Evolutionary conservation across 73 alveolate species (phyloP).

Genomic region (Paramecium caudatum): DNA sequence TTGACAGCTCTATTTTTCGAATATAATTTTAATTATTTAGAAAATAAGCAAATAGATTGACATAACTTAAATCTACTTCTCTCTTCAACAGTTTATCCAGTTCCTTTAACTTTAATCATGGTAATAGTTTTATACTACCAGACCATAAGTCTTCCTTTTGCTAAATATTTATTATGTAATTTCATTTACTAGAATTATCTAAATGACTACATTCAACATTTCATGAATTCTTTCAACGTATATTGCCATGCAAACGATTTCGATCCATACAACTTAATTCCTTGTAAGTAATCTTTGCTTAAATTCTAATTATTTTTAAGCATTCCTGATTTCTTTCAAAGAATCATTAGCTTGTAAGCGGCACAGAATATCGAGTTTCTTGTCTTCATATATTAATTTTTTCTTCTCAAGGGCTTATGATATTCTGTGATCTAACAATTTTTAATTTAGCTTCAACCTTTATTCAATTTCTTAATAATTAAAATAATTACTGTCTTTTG

Average conservation of each 20-base stretch:
- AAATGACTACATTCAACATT: not conserved
- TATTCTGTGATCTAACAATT: constrained; percentile 13
- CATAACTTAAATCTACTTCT: constrained; percentile 25
- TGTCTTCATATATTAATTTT: not conserved
- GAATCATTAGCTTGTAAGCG: constrained; percentile 32
- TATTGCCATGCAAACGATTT: not conserved
- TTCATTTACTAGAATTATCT: not conserved
- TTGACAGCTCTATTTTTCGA: not conserved
- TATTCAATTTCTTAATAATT: not conserved
- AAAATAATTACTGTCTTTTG: not conserved
- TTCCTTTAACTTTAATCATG: constrained; percentile 54
- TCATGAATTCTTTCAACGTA: not conserved
- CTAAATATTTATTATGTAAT: constrained; percentile 23
- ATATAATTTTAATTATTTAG: not conserved
- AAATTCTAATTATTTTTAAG: not conserved
- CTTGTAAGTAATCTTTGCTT: not conserved
- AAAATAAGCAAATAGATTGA: not conserved
- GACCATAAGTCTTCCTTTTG: constrained; percentile 46
- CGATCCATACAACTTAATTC: not conserved
- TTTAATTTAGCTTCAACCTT: not conserved
- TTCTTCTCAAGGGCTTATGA: not conserved
- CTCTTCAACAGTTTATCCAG: constrained; percentile 41
- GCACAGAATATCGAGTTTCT: not conserved
- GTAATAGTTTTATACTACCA: constrained; percentile 47
- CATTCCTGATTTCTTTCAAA: constrained; percentile 49